These are phyloP conservation scores for Lathyrus tuberosus DNA, from an alignment of 306 rosid species.

Conservation along the genomic window DNA sequence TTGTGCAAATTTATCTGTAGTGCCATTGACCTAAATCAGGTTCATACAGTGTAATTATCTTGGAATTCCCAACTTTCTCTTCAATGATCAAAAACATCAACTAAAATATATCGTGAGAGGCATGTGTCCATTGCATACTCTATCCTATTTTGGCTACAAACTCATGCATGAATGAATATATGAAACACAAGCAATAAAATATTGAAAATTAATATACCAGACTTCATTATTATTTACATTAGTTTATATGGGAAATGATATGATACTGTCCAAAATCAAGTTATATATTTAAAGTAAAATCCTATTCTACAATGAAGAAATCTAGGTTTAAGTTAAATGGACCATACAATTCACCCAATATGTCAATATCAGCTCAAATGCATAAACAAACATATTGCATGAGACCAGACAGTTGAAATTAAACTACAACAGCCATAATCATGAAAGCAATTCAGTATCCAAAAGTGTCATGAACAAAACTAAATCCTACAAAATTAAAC, in stretches of 20 bases:
- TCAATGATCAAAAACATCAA: conserved; percentile 18
- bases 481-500: conserved; percentile 14
- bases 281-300: conserved; percentile 7
- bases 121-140: background rate
- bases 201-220: conserved; percentile 15
- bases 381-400: background rate
- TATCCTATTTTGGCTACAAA: conserved; percentile 10
- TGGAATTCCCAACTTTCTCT: conserved; percentile 21
- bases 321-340: conserved; percentile 16
- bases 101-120: background rate
- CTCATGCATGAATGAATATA: conserved; percentile 6
- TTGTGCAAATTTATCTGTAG: conserved; percentile 11
- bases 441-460: conserved; percentile 16
- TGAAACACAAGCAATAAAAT: conserved; percentile 20
- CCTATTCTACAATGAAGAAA: conserved; percentile 25
- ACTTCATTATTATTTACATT: conserved; percentile 9
- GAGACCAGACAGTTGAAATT: conserved; percentile 18
- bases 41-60: conserved; percentile 5
- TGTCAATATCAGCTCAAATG: conserved; percentile 27
- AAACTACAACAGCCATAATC: conserved; percentile 19
- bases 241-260: conserved; percentile 9
- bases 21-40: conserved; percentile 24
- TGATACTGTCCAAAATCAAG: conserved; percentile 24
- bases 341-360: background rate
- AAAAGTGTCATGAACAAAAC: conserved; percentile 26